Base-by-base conservation (phyloP, 2,329 filamentous ascomycete genomes). In the Fusarium coffeatum region DNA sequence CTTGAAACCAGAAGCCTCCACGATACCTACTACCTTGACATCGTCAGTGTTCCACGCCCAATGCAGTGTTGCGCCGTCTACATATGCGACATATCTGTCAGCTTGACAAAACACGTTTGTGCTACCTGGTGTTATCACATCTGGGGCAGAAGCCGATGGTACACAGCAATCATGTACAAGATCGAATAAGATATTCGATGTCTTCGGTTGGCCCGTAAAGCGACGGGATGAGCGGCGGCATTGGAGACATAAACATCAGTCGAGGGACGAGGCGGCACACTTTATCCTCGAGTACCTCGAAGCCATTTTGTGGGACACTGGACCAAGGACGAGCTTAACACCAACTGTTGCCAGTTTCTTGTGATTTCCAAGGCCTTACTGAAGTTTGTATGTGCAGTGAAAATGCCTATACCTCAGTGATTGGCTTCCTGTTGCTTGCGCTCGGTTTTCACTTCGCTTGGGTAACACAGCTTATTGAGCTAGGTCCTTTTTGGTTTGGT, bases 61-160 rank as follows among this genome's bases (percentile, higher is more conserved):
- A 42, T 55, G 32, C 37, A 18, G 58, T 45, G 59, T 30, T 48
- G 49, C 41, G 18, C n/a, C 27, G 30, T 49, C 57, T 41, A 42
- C 22, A 68, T 42, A 64, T 57, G 46, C 55, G 48, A 58, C 41
- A 50, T 40, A 41, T 64, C 57, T 64, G 66, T 59, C 71, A 71
- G 59, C 61, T 67, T 72, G 67, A 74, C 59, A 69, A 71, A 74
- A 45, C 49, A 64, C 50, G 43, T 43, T n/a, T 47, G 46, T 69
- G 42, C 37, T 28, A 45, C 49, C 37, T 47, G 20, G 56, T 45
- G 53, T 23, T 22, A 64, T 66, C 59, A 42, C 53, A 49, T 54
- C 50, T 71, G 48, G 55, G 48, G 63, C 50, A 63, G 66, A 59
- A 55, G 63, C 49, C 55, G 56, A 69, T 25, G 61, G 18, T 62